Base-by-base conservation (phyloP, 441 rosid genomes). In the Capsella rubella region DNA sequence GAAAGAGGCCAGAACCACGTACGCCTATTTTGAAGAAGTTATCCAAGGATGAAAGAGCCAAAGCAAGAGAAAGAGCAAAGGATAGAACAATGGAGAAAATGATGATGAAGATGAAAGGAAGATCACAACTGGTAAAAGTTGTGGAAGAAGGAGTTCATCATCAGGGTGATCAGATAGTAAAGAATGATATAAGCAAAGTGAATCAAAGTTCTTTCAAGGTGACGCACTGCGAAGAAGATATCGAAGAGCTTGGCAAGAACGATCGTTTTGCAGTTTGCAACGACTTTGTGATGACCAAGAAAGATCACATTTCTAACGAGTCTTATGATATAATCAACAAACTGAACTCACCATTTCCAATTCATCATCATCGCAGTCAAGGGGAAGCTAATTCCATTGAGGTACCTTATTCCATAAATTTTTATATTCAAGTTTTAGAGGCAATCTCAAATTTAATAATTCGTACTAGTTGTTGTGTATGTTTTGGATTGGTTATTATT, bases 41-140 rank as follows among this genome's bases (percentile, higher is more conserved):
- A 10, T 80, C 89, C 5, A 88, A 77, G 69, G 97, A 89, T 52
- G 79, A 72, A 4, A 87, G 99, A 60, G 84, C 80, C 7, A 84
- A 85, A 76, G 97, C 96, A 27, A 87, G 99, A 72, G 97, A 80
- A 11, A 82, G 93, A 74, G 99, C 99, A 1, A 92, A 87, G 64
- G 87, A 86, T 67, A 85, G 99, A 68, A 89, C 99, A 8, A 74
- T 35, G 51, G 86, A 78, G 35, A 83, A 86, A 81, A 82, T 74
- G 82, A 32, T 54, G 81, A 56, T 57, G 49, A 42, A 63, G 11
- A 46, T 57, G 62, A 57, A 76, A 84, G 77, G 16, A 82, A 84
- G 81, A 77, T 28, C 59, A 80, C 66, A 66, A 52, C 13, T 28
- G 14, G 79, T 71, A 45, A 74, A 72, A 57, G 67, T 63, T 28